These are phyloP conservation scores for Onygenales sp. DNA, from an alignment of 2,329 filamentous ascomycete genomes.

Conservation along the genomic window DNA sequence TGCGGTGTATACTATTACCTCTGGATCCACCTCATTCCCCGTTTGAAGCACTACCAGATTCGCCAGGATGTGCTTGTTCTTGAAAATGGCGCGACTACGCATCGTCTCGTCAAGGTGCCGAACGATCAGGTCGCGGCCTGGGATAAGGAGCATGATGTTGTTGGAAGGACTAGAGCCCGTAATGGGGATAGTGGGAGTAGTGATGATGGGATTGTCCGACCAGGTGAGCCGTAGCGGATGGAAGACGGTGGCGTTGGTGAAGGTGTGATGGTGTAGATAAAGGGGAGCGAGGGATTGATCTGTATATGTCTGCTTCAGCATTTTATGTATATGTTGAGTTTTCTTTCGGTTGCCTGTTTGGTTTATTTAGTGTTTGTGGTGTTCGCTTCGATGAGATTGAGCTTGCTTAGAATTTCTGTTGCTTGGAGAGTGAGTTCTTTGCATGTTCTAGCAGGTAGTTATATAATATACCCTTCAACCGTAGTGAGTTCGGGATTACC, in stretches of 20 bases:
- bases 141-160: conserved; percentile 50
- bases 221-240: background rate
- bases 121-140: conserved; percentile 42
- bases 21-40: background rate
- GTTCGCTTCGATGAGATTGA: too few species aligned
- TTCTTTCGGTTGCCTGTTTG: accelerated
- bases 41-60: conserved; percentile 43
- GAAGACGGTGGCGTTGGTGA: background rate
- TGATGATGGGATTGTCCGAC: background rate
- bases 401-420: too few species aligned
- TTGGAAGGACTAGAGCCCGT: conserved; percentile 14
- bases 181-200: background rate
- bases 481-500: too few species aligned
- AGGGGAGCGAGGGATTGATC: too few species aligned
- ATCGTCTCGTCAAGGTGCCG: conserved; percentile 48
- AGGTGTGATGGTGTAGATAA: background rate
- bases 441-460: too few species aligned
- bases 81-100: conserved; percentile 39
- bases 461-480: too few species aligned
- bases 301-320: too few species aligned
- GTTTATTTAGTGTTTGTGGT: too few species aligned
- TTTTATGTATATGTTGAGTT: too few species aligned
- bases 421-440: too few species aligned
- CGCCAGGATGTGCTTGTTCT: conserved; percentile 46
- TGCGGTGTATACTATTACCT: conserved; percentile 1